Evolutionary conservation across 306 rosid genomes (phyloP).

Genomic region (Quercus wislizeni): DNA sequence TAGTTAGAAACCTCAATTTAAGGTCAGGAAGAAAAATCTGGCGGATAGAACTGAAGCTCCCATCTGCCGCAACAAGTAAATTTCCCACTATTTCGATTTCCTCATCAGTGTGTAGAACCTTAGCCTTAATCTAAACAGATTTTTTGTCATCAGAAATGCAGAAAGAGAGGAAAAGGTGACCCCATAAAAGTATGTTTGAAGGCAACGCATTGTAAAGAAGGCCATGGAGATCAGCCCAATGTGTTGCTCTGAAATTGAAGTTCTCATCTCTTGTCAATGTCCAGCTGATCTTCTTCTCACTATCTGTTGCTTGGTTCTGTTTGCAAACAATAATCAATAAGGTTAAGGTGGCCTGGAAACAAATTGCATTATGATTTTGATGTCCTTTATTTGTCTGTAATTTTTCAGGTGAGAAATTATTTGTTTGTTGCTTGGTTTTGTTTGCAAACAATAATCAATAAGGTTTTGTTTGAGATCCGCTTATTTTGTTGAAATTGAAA

Average conservation of each 20-base stretch:
- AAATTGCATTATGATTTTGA: too few species aligned
- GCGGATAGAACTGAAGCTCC: slow-evolving; percentile 69
- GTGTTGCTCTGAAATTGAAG: slow-evolving; percentile 71
- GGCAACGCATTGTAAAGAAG: slow-evolving; percentile 20
- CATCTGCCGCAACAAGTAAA: slow-evolving; percentile 90
- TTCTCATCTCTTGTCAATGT: slow-evolving; percentile 64
- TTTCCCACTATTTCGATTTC: slow-evolving; percentile 52
- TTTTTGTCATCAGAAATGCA: slow-evolving; percentile 40
- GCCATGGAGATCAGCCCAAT: slow-evolving; percentile 33
- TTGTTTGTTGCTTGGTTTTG: too few species aligned
- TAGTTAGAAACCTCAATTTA: slow-evolving; percentile 56
- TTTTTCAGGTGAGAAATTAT: too few species aligned
- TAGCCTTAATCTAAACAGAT: slow-evolving; percentile 49
- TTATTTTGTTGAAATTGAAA: too few species aligned
- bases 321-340: not conserved
- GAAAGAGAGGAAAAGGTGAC: slow-evolving; percentile 60
- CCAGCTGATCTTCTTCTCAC: slow-evolving; percentile 47
- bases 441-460: too few species aligned
- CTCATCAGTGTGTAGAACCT: slow-evolving; percentile 46
- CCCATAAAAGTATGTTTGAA: slow-evolving; percentile 63
- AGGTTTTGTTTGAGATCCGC: too few species aligned
- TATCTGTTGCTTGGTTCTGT: slow-evolving; percentile 63
- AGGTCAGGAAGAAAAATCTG: slow-evolving; percentile 43
- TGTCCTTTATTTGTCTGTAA: too few species aligned
- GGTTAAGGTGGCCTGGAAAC: too few species aligned